Evolutionary conservation across 2,329 filamentous ascomycete genomes (phyloP).

Genomic region (Colletotrichum gloeosporioides): DNA sequence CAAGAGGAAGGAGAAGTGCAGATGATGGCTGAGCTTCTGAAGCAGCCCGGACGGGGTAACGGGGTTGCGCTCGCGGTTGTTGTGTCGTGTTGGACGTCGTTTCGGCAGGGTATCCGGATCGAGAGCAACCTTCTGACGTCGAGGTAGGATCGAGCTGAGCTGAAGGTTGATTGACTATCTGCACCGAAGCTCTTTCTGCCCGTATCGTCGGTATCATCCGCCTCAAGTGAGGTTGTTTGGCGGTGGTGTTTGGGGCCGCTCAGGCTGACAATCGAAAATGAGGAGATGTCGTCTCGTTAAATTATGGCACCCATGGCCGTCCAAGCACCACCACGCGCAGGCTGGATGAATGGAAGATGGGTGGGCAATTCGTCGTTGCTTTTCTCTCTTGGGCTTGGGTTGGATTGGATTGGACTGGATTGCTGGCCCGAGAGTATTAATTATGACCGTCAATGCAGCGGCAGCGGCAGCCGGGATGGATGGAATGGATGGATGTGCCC

Average conservation of each 20-base stretch:
- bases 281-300: constrained; percentile 3
- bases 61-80: background rate
- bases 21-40: background rate
- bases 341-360: background rate
- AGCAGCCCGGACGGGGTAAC: background rate
- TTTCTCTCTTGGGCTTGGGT: constrained; percentile 9
- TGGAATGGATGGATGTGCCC: background rate
- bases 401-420: background rate
- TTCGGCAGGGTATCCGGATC: background rate
- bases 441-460: background rate
- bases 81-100: background rate
- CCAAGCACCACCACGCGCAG: constrained; percentile 12
- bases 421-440: background rate
- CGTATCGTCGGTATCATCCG: background rate
- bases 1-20: background rate
- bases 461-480: background rate
- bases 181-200: background rate
- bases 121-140: background rate
- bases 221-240: background rate
- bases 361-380: background rate
- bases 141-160: background rate
- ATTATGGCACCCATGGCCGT: constrained; percentile 3
- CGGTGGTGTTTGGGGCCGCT: background rate
- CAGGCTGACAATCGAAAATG: background rate
- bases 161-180: background rate